phyloP scores from a whole-genome alignment of 257 asterid species.

The Solanum pimpinellifolium region DNA sequence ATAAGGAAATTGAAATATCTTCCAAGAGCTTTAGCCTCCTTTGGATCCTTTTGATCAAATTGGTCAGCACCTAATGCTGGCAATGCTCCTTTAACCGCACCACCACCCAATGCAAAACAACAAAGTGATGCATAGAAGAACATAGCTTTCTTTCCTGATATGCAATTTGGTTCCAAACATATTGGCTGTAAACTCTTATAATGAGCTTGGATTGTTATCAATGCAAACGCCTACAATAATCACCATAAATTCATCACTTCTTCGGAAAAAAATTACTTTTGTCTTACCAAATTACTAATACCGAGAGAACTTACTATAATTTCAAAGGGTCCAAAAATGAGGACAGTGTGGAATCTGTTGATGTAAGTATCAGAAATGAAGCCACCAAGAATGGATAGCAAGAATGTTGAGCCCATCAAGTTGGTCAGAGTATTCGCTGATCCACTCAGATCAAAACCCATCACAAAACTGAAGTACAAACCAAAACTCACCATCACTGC shows the following conservation, averaged over 20 bases:
- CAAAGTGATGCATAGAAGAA: slow-evolving; percentile 50
- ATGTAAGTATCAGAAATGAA: slow-evolving; percentile 70
- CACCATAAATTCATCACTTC: background rate
- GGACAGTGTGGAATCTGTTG: slow-evolving; percentile 39
- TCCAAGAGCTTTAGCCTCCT: slow-evolving; percentile 51
- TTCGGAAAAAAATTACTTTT: background rate
- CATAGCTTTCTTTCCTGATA: slow-evolving; percentile 40
- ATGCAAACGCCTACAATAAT: slow-evolving; percentile 39
- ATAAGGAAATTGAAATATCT: slow-evolving; percentile 76
- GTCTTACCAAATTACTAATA: background rate
- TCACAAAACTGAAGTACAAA: slow-evolving; percentile 32
- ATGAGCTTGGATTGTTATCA: slow-evolving; percentile 79
- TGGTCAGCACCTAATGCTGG: slow-evolving; percentile 94
- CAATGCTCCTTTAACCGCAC: slow-evolving; percentile 65
- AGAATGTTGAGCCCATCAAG: slow-evolving; percentile 69
- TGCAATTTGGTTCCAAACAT: slow-evolving; percentile 44
- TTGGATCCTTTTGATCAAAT: slow-evolving; percentile 45
- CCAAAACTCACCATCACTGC: slow-evolving; percentile 65
- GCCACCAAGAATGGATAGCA: slow-evolving; percentile 63
- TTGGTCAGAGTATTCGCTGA: slow-evolving; percentile 68
- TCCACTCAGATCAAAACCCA: slow-evolving; percentile 30
- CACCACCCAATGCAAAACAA: slow-evolving; percentile 55
- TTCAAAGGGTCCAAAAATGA: slow-evolving; percentile 56
- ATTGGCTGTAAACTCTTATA: slow-evolving; percentile 40
- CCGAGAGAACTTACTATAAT: slow-evolving; percentile 19